Evolutionary conservation across 148 eudicot genomes (phyloP), one percentile per base, ranked within the genome.

Genomic region (Chenopodium album): DNA sequence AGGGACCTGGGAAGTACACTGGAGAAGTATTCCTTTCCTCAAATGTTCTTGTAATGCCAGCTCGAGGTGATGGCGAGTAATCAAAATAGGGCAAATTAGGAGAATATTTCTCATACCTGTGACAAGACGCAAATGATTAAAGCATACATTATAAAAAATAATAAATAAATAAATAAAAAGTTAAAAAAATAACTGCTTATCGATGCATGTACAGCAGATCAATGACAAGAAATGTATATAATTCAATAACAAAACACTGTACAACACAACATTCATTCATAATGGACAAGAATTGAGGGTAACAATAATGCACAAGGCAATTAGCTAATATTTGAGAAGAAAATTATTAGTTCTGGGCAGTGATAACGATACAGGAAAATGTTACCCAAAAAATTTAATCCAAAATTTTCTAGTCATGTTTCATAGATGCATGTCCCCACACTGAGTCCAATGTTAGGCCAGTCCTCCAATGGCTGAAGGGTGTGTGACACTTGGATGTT

Each of bases 91-190:
- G 70, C 78, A 86, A 82, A 54, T 84, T 84, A 80, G 90, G 80
- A 22, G 84, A 4, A 56, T 86, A 88, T 73, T 76, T 73, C 50
- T 89, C 91, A 34, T 86, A 83, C 88, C 95, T 92, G 85, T 2
- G 28, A 41, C 23, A 37, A 26, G 17, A 62, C 26, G 37, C 20
- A n/a, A 54, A 72, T 7, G 60, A 44, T 28, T 23, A 69, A 23
- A 68, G 31, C n/a, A 69, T 32, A 32, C 9, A 17, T 9, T 9
- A 69, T 32, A 0, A 32, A 69, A 34, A 69, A 11, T 26, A 26
- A 34, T 1, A 34, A 34, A 34, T 34, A 34, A 34, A 34, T 1
- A 34, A 34, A 34, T 26, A 26, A 26, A 26, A 26, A 26, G 26
- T 26, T 26, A 2, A 37, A 37, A 37, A 37, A 37, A 4, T 0